Conservation (phyloP, 306 rosid genomes). For the Malus domestica region DNA sequence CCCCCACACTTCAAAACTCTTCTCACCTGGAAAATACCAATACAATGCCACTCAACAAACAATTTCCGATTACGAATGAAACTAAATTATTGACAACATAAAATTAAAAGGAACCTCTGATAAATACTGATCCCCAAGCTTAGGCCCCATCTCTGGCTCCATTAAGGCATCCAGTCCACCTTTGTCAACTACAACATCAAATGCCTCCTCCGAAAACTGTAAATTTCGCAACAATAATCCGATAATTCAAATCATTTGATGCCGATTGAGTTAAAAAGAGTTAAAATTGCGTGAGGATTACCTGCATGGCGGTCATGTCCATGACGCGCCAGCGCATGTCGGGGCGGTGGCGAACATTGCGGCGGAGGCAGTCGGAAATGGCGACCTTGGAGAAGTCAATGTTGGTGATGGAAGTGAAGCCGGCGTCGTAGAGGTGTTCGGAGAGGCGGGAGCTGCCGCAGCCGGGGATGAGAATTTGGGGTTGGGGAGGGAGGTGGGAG, state of each 20-base stretch:
- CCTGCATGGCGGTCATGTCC: slow-evolving; percentile 95
- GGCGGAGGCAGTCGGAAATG: slow-evolving; percentile 85
- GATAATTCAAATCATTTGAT: neutral
- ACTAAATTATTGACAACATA: neutral
- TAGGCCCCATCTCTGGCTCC: slow-evolving; percentile 90
- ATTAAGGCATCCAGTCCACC: slow-evolving; percentile 96
- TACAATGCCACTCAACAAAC: neutral
- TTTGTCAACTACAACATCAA: slow-evolving; percentile 66
- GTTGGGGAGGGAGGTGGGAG: slow-evolving; percentile 35
- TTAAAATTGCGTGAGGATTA: neutral
- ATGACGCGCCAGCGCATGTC: slow-evolving; percentile 92
- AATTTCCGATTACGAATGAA: neutral
- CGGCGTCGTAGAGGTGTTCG: slow-evolving; percentile 80
- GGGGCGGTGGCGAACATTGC: slow-evolving; percentile 76
- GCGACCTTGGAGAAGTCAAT: slow-evolving; percentile 87
- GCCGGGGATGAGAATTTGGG: slow-evolving; percentile 64
- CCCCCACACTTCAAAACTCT: slow-evolving; percentile 79
- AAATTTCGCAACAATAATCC: neutral
- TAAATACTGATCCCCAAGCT: slow-evolving; percentile 66
- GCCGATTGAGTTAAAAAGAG: neutral
- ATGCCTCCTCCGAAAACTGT: slow-evolving; percentile 55
- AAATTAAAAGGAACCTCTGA: slow-evolving; percentile 45
- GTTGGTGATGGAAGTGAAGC: slow-evolving; percentile 52
- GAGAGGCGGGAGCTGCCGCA: slow-evolving; percentile 93
- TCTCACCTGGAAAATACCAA: slow-evolving; percentile 53